These are phyloP conservation scores for Malus hybrid DNA, from an alignment of 331 rosid genomes.

Conservation along the genomic window DNA sequence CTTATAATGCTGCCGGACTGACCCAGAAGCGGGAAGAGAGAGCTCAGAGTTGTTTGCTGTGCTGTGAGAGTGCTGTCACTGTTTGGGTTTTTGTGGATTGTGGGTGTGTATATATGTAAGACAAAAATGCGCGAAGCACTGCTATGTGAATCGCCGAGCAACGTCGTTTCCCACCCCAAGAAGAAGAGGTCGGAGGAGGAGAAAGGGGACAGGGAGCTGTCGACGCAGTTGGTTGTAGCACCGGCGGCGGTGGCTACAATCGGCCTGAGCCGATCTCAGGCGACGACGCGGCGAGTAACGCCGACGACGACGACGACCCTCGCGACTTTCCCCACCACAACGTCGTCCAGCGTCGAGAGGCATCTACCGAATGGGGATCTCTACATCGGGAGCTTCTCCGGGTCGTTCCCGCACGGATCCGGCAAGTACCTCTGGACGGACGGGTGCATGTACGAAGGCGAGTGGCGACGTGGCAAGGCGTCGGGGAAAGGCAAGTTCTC, in stretches of 20 bases:
- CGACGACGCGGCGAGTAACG: conserved; percentile 58
- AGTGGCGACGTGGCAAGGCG: conserved; percentile 90
- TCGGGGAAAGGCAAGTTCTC: conserved; percentile 89
- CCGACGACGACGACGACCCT: conserved; percentile 37
- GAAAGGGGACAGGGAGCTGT: conserved; percentile 22
- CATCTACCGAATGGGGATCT: conserved; percentile 84
- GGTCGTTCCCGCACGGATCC: conserved; percentile 78
- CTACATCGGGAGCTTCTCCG: conserved; percentile 76
- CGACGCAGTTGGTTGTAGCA: conserved; percentile 20
- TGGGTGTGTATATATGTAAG: background rate
- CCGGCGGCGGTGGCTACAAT: conserved; percentile 25
- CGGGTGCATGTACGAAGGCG: conserved; percentile 98
- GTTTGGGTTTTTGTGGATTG: background rate
- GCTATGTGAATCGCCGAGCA: conserved; percentile 34
- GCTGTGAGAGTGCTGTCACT: background rate
- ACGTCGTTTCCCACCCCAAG: conserved; percentile 29
- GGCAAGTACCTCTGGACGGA: conserved; percentile 94
- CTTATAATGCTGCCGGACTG: background rate
- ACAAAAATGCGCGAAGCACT: conserved; percentile 44
- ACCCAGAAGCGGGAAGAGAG: background rate
- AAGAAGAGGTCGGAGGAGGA: conserved; percentile 47
- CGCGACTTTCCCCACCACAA: conserved; percentile 1
- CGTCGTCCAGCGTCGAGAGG: conserved; percentile 33
- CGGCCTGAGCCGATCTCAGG: conserved; percentile 67
- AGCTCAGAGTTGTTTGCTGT: background rate